Evolutionary conservation across 441 rosid genomes (phyloP).

Genomic region (Jatropha podagrica): DNA sequence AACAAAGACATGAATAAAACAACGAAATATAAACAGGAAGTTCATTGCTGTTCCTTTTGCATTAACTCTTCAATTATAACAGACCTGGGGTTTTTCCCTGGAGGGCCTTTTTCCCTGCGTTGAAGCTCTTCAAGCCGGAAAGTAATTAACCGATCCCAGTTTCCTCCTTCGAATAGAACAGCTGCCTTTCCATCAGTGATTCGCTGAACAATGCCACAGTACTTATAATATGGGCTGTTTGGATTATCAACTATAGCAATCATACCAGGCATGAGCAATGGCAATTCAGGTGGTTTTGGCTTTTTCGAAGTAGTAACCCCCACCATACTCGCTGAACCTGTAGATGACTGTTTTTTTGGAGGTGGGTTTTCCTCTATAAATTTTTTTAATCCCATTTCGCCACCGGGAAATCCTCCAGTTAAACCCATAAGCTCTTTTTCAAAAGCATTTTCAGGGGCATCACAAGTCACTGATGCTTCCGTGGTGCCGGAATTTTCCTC

Average conservation of each 20-base stretch:
- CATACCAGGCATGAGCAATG: conserved; percentile 85
- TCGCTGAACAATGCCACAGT: conserved; percentile 78
- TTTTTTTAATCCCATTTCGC: conserved; percentile 59
- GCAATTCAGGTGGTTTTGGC: conserved; percentile 69
- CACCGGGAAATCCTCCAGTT: conserved; percentile 87
- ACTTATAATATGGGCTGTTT: conserved; percentile 71
- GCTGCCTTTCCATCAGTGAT: conserved; percentile 85
- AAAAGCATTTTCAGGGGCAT: conserved; percentile 59
- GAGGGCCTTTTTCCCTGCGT: conserved; percentile 77
- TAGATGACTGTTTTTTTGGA: conserved; percentile 37
- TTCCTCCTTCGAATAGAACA: conserved; percentile 82
- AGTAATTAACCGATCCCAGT: conserved; percentile 76
- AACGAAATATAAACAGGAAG: conserved; percentile 9
- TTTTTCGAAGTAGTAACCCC: conserved; percentile 39
- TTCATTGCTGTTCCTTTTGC: conserved; percentile 36
- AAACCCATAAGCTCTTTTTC: conserved; percentile 91
- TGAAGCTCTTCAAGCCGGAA: conserved; percentile 81
- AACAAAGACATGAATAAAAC: conserved; percentile 7
- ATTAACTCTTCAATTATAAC: conserved; percentile 53
- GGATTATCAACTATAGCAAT: conserved; percentile 70
- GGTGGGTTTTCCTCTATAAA: conserved; percentile 80
- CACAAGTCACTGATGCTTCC: background rate
- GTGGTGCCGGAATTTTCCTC: conserved; percentile 18
- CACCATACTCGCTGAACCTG: conserved; percentile 17
- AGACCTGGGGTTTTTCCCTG: conserved; percentile 75